phyloP scores from a whole-genome alignment of 495 filamentous ascomycete species.

The Corynascus novoguineensis region DNA sequence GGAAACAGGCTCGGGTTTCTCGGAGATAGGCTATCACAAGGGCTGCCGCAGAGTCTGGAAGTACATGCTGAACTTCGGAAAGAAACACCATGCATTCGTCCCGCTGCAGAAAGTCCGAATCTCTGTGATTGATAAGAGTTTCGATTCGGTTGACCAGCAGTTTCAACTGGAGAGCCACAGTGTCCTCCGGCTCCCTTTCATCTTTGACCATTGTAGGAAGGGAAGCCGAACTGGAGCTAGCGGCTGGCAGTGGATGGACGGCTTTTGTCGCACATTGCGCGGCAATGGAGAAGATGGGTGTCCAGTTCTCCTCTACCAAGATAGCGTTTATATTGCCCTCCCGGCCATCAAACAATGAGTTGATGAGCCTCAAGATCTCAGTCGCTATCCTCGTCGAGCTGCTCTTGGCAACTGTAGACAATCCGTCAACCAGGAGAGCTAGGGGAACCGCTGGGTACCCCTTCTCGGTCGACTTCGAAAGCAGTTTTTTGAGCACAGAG shows the following conservation, averaged over 20 bases:
- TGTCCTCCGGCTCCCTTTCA: constrained; percentile 28
- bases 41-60: constrained; percentile 54
- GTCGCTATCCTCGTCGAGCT: constrained; percentile 44
- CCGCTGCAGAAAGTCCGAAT: constrained; percentile 48
- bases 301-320: constrained; percentile 51
- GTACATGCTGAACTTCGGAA: constrained; percentile 48
- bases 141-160: constrained; percentile 41
- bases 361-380: constrained; percentile 51
- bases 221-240: constrained; percentile 11
- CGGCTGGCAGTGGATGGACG: constrained; percentile 22
- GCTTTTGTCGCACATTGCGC: constrained; percentile 39
- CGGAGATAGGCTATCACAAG: constrained; percentile 55
- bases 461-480: constrained; percentile 52
- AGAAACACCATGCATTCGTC: constrained; percentile 67
- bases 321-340: constrained; percentile 40
- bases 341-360: constrained; percentile 43
- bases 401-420: constrained; percentile 53
- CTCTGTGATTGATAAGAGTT: constrained; percentile 31
- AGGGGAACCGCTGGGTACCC: constrained; percentile 59
- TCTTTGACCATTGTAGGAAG: constrained; percentile 17
- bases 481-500: constrained; percentile 61
- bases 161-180: constrained; percentile 33
- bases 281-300: constrained; percentile 43
- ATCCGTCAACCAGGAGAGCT: constrained; percentile 51
- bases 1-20: constrained; percentile 62